These are phyloP conservation scores for Arthrinium puccinioides DNA, from an alignment of 2,329 filamentous ascomycete genomes.

Conservation along the genomic window DNA sequence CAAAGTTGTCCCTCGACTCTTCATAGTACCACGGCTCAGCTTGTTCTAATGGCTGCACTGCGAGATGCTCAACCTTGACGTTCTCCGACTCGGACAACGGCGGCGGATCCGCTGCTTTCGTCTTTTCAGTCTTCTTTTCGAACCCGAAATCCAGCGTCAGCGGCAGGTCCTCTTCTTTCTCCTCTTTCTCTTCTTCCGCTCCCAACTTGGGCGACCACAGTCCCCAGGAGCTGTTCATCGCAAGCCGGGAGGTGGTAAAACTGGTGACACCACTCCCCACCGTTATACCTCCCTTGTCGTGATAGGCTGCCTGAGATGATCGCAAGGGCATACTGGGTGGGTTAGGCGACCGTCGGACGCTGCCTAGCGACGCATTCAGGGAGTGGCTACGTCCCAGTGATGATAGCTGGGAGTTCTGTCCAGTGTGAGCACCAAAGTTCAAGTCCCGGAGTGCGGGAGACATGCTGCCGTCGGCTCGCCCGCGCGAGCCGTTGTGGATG, in stretches of 20 bases:
- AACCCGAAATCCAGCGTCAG: conserved; percentile 46
- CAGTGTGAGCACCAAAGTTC: conserved; percentile 24
- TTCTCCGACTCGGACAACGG: no score
- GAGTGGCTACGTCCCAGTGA: conserved; percentile 39
- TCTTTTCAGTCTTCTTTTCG: conserved; percentile 17
- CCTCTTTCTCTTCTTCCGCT: conserved; percentile 6
- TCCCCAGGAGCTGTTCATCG: conserved; percentile 35
- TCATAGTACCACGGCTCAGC: no score
- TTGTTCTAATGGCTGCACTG: conserved; percentile 1
- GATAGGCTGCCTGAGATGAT: conserved; percentile 7
- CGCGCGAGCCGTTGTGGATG: conserved; percentile 26
- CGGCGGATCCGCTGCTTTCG: conserved; percentile 6
- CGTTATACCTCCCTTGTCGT: conserved; percentile 26
- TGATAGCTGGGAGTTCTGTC: conserved; percentile 29
- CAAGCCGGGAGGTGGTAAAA: conserved; percentile 15
- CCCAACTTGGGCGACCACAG: conserved; percentile 37
- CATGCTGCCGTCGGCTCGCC: conserved; percentile 30
- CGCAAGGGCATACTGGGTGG: conserved; percentile 9
- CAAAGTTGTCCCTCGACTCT: no score
- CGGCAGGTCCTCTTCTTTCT: conserved; percentile 17
- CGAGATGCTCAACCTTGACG: conserved; percentile 8
- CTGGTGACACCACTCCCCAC: conserved; percentile 25
- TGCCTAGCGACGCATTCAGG: conserved; percentile 31
- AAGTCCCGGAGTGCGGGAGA: conserved; percentile 22
- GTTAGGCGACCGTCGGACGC: conserved; percentile 20